A percentile compares a stretch with the other conserved stretches of the same genome.
phyloP scores from a whole-genome alignment of 176 grass and related monocot genomes.

The Poa annua region DNA sequence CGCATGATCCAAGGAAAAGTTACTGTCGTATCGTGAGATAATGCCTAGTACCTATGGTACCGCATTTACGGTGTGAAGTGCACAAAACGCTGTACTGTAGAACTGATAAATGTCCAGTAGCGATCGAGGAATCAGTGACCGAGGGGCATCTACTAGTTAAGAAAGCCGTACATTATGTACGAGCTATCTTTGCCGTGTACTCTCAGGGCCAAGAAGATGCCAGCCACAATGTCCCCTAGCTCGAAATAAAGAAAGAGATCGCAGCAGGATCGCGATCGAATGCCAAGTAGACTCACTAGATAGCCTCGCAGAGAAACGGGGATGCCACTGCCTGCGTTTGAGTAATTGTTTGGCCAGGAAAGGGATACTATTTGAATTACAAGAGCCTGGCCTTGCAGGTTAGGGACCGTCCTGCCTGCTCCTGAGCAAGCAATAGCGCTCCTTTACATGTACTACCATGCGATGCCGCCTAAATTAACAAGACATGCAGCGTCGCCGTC shows the following conservation, averaged over 20 bases:
- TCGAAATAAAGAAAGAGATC: constrained; percentile 33
- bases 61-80: neutral
- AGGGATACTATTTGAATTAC: neutral
- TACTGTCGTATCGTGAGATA: neutral
- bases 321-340: neutral
- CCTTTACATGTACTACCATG: neutral
- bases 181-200: neutral
- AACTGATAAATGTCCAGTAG: neutral
- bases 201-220: neutral
- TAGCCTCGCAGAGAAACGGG: neutral
- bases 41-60: neutral
- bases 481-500: neutral
- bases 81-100: neutral
- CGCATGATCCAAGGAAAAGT: neutral
- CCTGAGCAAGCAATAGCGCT: neutral
- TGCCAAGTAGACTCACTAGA: constrained; percentile 18
- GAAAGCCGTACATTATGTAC: neutral
- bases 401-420: constrained; percentile 6
- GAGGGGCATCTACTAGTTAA: neutral
- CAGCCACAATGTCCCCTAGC: constrained; percentile 1
- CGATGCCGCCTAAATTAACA: neutral
- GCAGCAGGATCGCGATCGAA: neutral
- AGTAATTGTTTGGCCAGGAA: too few relatives aligned
- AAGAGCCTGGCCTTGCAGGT: neutral
- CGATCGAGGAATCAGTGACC: neutral